Conservation (phyloP, 441 rosid species). For the Eruca vesicaria region DNA sequence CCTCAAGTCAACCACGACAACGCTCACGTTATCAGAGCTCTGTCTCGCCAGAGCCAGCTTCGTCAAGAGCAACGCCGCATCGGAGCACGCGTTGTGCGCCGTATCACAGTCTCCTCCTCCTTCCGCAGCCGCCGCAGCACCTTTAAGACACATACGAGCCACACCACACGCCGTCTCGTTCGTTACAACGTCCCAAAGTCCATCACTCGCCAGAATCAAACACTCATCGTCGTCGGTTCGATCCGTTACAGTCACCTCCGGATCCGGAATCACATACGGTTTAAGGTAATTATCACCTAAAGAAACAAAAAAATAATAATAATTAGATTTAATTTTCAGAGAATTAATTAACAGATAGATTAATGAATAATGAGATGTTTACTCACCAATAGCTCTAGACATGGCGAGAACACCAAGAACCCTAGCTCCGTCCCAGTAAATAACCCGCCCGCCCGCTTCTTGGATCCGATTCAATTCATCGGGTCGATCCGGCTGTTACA, state of each 20-base stretch:
- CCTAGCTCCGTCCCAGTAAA: slow-evolving; percentile 91
- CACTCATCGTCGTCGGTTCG: slow-evolving; percentile 73
- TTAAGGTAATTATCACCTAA: slow-evolving; percentile 64
- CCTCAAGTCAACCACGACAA: slow-evolving; percentile 79
- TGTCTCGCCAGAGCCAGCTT: slow-evolving; percentile 76
- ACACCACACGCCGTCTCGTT: slow-evolving; percentile 81
- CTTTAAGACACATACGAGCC: slow-evolving; percentile 69
- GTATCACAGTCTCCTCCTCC: slow-evolving; percentile 28
- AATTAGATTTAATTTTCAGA: too few relatives aligned
- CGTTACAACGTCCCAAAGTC: slow-evolving; percentile 91
- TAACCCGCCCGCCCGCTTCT: slow-evolving; percentile 85
- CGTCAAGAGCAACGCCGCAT: slow-evolving; percentile 74
- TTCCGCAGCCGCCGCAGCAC: slow-evolving; percentile 23
- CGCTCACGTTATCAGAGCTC: slow-evolving; percentile 78
- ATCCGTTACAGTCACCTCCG: slow-evolving; percentile 72
- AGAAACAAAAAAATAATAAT: too few relatives aligned
- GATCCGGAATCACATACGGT: slow-evolving; percentile 82
- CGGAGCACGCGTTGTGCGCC: slow-evolving; percentile 60
- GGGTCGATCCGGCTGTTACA: slow-evolving; percentile 82
- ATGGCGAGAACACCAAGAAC: slow-evolving; percentile 92
- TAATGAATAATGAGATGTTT: neutral
- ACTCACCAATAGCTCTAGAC: slow-evolving; percentile 84
- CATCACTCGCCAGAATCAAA: slow-evolving; percentile 85
- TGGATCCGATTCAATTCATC: slow-evolving; percentile 78
- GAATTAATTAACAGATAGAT: too few relatives aligned